Percentiles rank a stretch among this genome's conserved stretches.
Evolutionary conservation across 2,329 filamentous ascomycete genomes (phyloP).

Genomic region (Myotisia sp.): DNA sequence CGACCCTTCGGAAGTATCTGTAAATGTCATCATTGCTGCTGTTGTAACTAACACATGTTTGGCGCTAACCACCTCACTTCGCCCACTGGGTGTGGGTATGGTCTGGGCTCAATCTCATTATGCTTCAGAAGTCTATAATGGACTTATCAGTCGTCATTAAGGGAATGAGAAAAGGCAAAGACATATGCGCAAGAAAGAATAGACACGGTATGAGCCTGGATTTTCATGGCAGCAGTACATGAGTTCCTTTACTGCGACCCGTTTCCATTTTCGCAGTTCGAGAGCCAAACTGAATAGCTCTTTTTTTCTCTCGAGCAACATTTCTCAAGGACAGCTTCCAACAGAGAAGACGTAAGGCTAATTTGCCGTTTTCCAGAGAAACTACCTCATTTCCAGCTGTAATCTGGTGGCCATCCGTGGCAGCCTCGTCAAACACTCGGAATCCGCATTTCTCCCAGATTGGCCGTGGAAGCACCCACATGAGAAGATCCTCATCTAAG

Average conservation of each 20-base stretch:
- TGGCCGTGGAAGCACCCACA: constrained; percentile 58
- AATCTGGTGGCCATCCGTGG: constrained; percentile 8
- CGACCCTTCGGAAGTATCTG: constrained; percentile 12
- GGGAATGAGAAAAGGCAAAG: neutral
- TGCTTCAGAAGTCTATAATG: neutral
- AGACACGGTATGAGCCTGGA: too few species aligned
- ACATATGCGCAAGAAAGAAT: neutral
- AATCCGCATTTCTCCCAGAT: constrained; percentile 87
- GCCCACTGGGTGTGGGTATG: too few species aligned
- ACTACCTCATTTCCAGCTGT: constrained; percentile 10
- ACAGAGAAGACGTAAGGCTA: constrained; percentile 63
- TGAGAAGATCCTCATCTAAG: constrained; percentile 74
- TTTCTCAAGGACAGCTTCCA: constrained; percentile 54
- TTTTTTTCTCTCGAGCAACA: constrained; percentile 79
- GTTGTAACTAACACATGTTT: neutral
- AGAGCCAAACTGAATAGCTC: constrained; percentile 75
- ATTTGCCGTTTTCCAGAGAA: constrained; percentile 62
- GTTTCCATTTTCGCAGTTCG: constrained; percentile 69
- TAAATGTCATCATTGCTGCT: constrained; percentile 11
- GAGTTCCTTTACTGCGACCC: constrained; percentile 53
- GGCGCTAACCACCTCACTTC: too few species aligned
- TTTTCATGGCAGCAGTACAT: too few species aligned
- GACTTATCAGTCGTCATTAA: neutral
- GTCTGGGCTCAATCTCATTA: too few species aligned
- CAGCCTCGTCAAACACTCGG: constrained; percentile 36